Evolutionary conservation across 1,139 yeast genomes (phyloP), one percentile per base, ranked within the genome.

Genomic region (Taphrina flavorubra): DNA sequence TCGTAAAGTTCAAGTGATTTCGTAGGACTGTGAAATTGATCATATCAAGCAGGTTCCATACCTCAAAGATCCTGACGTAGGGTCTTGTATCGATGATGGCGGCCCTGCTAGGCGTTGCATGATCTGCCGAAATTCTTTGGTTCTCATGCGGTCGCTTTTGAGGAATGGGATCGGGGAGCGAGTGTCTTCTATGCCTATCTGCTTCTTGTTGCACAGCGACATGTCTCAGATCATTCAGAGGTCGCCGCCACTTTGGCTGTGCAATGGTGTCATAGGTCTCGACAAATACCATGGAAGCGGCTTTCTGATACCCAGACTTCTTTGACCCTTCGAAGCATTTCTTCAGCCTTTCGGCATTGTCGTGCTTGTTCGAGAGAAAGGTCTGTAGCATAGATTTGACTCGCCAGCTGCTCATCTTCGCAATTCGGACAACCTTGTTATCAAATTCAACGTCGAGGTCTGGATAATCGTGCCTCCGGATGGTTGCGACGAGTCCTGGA

Each of bases 21-120:
- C 53, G 53, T 13, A 49, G 53, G n/a, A 49, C 53, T 6, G 36
- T 25, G 36, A 10, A 49, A 49, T 49, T 49, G 31, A 49, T 49
- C 13, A 49, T 49, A 11, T 49, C 53, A 25, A 49, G 53, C 53
- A 49, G 36, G n/a, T 20, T 49, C 53, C 53, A 49, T 8, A 49
- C 53, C 36, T 49, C 53, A 13, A 49, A 20, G 14, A 49, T 49
- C 1, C 53, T 31, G 11, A 49, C 36, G n/a, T 49, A 49, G 20
- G 11, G 11, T n/a, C 20, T 11, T 44, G 47, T 1, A 8, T 49
- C 36, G 10, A 16, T 20, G 53, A 16, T 2, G 0, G 36, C 53
- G n/a, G 8, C 20, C n/a, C 47, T 44, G 47, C 18, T 16, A 7
- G 47, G 8, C 18, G n/a, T 13, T 44, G 47, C n/a, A n/a, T n/a